These are phyloP conservation scores for Escovopsis weberi DNA, from an alignment of 2,329 filamentous ascomycete genomes.

Conservation along the genomic window DNA sequence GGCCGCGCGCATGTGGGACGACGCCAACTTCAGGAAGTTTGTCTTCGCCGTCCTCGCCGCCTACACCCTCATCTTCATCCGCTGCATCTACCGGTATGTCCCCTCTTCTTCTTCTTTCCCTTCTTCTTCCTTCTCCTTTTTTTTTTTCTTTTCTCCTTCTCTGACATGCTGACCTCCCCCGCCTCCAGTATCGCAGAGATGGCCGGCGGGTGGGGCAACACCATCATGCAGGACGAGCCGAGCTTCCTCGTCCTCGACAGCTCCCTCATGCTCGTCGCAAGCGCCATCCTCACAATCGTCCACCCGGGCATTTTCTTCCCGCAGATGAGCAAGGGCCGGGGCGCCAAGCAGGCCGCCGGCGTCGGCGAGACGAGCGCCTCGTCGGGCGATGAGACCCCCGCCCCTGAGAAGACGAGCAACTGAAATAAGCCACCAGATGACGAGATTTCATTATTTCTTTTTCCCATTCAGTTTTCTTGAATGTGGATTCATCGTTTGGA, in stretches of 20 bases:
- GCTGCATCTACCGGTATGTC: slow-evolving; percentile 39
- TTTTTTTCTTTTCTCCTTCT: neutral
- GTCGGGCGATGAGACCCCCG: slow-evolving; percentile 12
- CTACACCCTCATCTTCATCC: slow-evolving; percentile 30
- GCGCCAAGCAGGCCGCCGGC: neutral
- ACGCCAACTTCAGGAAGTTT: slow-evolving; percentile 29
- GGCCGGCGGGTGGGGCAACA: slow-evolving; percentile 48
- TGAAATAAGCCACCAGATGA: slow-evolving; percentile 2
- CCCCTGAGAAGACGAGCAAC: no score
- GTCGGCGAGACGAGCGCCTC: slow-evolving; percentile 13
- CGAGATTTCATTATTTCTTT: neutral
- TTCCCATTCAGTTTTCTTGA: neutral
- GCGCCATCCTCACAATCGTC: slow-evolving; percentile 34
- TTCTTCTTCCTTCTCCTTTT: neutral
- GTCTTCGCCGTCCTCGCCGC: slow-evolving; percentile 28
- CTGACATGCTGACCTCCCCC: no score
- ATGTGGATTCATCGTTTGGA: neutral
- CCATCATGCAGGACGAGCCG: slow-evolving; percentile 47
- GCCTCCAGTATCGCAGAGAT: slow-evolving; percentile 42
- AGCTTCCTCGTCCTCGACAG: slow-evolving; percentile 44
- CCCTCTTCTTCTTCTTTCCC: slow-evolving; percentile 1
- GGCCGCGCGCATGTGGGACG: slow-evolving; percentile 25
- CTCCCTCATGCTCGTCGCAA: slow-evolving; percentile 35
- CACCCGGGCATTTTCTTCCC: slow-evolving; percentile 42
- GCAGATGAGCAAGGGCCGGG: slow-evolving; percentile 27